These are phyloP conservation scores for Chloranthus sessilifolius DNA, from an alignment of 164 flowering plant genomes.

Conservation along the genomic window DNA sequence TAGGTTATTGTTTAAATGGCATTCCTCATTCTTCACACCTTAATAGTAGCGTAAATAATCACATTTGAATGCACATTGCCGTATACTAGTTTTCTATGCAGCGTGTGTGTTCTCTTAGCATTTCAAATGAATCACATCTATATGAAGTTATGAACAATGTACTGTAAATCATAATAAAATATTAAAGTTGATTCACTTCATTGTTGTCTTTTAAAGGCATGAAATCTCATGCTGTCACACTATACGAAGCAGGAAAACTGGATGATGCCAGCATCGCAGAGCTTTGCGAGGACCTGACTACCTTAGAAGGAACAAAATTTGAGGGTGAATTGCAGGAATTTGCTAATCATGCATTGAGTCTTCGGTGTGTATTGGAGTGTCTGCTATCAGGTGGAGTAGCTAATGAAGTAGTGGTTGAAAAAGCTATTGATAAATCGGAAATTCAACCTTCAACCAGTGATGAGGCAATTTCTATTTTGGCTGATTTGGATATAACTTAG, in stretches of 20 bases:
- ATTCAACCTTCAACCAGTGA: constrained; percentile 21
- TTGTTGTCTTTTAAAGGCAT: constrained; percentile 49
- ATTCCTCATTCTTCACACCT: no score
- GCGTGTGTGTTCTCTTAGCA: no score
- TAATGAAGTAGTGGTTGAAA: constrained; percentile 30
- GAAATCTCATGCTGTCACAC: constrained; percentile 95
- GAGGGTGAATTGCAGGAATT: constrained; percentile 99
- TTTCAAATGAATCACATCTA: no score
- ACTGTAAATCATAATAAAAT: not conserved
- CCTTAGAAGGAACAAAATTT: constrained; percentile 89
- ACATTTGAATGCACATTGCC: no score
- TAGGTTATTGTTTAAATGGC: no score
- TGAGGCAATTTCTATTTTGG: constrained; percentile 26
- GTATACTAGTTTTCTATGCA: no score
- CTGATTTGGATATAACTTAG: constrained; percentile 20
- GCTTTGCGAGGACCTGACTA: constrained; percentile 85
- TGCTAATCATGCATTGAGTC: constrained; percentile 96
- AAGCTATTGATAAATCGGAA: constrained; percentile 24
- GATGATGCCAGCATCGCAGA: constrained; percentile 91
- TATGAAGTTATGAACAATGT: no score
- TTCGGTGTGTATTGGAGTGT: constrained; percentile 81
- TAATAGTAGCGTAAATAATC: no score
- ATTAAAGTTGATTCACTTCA: not conserved
- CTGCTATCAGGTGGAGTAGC: constrained; percentile 77
- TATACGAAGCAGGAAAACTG: constrained; percentile 94